These are phyloP conservation scores for Yamadazyma dushanensis DNA, from an alignment of 1,139 yeast species.

Conservation along the genomic window DNA sequence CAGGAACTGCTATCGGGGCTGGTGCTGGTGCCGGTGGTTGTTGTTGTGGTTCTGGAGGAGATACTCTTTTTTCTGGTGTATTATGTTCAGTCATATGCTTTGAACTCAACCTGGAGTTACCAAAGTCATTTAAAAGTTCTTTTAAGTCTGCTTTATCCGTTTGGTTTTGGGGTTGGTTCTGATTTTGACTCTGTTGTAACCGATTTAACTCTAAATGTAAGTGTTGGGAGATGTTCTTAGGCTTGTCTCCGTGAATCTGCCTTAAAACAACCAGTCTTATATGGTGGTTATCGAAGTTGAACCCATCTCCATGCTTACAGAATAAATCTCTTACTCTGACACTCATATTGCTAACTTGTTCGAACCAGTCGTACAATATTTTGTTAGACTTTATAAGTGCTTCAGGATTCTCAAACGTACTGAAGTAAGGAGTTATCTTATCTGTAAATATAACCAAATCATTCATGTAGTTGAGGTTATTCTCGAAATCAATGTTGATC, in stretches of 20 bases:
- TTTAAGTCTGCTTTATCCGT: slow-evolving; percentile 9
- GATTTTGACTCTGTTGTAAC: slow-evolving; percentile 13
- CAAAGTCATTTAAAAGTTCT: slow-evolving; percentile 18
- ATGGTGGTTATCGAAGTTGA: slow-evolving; percentile 1
- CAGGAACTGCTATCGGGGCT: background rate
- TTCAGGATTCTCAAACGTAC: slow-evolving; percentile 11
- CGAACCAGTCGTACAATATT: slow-evolving; percentile 18
- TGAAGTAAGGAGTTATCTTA: slow-evolving; percentile 8
- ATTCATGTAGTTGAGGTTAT: slow-evolving; percentile 13
- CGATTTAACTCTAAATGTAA: slow-evolving; percentile 15
- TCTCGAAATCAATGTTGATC: slow-evolving; percentile 27
- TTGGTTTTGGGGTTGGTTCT: slow-evolving; percentile 8
- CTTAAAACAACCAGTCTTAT: background rate
- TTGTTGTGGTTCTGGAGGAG: background rate
- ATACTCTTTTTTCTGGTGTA: background rate
- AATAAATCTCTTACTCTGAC: slow-evolving; percentile 4
- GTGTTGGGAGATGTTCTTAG: slow-evolving; percentile 7
- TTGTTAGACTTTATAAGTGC: slow-evolving; percentile 13
- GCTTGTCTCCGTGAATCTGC: background rate
- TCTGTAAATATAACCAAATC: slow-evolving; percentile 15
- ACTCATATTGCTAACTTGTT: slow-evolving; percentile 13
- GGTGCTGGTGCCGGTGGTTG: background rate
- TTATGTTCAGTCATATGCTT: slow-evolving; percentile 11
- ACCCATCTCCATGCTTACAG: slow-evolving; percentile 2
- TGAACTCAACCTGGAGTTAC: slow-evolving; percentile 17